These are phyloP conservation scores for Leishmania tropica DNA, from an alignment of 208 protist species.

Conservation along the genomic window DNA sequence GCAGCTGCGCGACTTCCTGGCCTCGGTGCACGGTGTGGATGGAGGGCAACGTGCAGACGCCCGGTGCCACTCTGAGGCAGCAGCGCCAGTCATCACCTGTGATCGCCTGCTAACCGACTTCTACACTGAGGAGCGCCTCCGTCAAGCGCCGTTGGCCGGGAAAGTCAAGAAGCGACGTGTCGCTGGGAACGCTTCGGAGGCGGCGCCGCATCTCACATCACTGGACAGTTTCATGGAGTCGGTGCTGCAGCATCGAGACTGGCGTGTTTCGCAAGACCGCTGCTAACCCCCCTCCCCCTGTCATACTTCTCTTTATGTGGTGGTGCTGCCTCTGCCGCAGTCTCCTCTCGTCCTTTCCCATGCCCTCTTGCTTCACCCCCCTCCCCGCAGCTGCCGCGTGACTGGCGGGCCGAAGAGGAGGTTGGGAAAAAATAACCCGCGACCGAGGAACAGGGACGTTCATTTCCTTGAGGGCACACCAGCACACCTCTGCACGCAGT, in stretches of 20 bases:
- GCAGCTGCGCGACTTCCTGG: conserved; percentile 36
- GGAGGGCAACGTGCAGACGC: background rate
- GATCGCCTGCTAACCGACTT: conserved; percentile 24
- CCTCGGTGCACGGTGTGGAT: background rate
- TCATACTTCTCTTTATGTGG: background rate
- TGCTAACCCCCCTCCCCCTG: background rate
- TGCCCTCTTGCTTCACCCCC: background rate
- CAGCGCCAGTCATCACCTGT: conserved; percentile 19
- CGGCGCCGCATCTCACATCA: background rate
- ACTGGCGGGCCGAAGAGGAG: background rate
- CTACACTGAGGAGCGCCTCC: background rate
- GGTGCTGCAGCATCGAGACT: conserved; percentile 22
- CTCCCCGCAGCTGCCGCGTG: background rate
- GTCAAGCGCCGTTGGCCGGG: background rate
- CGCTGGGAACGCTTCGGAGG: background rate
- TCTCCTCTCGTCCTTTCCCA: background rate
- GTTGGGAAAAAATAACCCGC: background rate
- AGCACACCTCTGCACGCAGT: background rate
- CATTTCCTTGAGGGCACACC: background rate
- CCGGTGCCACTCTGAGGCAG: background rate
- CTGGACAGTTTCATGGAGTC: conserved; percentile 26
- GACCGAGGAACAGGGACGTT: background rate
- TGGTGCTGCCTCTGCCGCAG: background rate
- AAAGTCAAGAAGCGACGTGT: background rate
- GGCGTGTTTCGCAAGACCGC: conserved; percentile 6